Evolutionary conservation across 1,284 basidiomycete species (phyloP).

Genomic region (Ceratobasidium sp.): DNA sequence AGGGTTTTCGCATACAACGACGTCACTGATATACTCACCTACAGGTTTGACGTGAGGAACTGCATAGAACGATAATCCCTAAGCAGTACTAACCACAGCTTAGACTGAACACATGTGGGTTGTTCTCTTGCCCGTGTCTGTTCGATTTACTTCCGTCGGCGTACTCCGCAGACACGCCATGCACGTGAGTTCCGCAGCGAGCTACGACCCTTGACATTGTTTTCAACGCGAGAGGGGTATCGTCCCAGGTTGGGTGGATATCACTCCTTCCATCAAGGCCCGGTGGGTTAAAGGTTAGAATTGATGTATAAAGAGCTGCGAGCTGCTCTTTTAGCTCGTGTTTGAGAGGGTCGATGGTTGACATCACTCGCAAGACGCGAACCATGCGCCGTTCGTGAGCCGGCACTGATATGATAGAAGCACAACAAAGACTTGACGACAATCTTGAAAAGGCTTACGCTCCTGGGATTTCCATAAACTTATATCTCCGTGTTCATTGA

Average conservation of each 20-base stretch:
- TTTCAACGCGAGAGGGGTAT: too few species aligned
- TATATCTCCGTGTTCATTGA: neutral
- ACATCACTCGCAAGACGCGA: neutral
- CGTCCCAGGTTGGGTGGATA: too few species aligned
- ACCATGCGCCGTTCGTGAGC: slow-evolving; percentile 1
- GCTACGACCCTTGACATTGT: neutral
- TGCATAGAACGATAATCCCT: neutral
- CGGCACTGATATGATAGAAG: neutral
- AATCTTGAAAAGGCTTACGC: neutral
- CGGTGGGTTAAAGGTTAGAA: too few species aligned
- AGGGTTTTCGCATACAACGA: neutral
- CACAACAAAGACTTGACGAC: neutral
- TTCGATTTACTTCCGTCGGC: neutral
- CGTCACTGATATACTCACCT: slow-evolving; percentile 32
- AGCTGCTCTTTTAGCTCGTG: neutral
- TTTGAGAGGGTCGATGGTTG: neutral
- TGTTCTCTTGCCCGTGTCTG: too few species aligned
- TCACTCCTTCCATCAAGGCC: too few species aligned
- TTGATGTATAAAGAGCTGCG: neutral
- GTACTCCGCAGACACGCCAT: neutral
- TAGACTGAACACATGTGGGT: neutral
- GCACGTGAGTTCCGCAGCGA: neutral
- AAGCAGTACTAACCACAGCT: neutral
- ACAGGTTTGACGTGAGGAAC: neutral
- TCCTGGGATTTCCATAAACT: neutral